Base-by-base conservation (phyloP, 306 rosid genomes). In the Dalbergia cultrata region DNA sequence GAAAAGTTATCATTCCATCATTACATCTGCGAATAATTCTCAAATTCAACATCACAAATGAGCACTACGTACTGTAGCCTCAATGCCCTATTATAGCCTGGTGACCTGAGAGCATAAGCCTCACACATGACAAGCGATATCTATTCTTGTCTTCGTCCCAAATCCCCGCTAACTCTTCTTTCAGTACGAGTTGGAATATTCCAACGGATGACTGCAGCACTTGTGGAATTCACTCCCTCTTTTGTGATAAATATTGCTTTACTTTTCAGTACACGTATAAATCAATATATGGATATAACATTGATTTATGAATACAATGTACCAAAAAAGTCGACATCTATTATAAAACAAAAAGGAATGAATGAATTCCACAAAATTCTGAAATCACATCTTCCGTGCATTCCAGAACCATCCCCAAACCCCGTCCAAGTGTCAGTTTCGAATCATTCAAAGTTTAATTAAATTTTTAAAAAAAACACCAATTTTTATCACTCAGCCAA, bases 131-230 rank as follows among this genome's bases (percentile, higher is more conserved):
- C 54, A 49, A 4, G 54, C 54, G 16, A 13, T 49, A 13, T 49
- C 9, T 12, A 4, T 49, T 49, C 16, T 49, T 49, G 59, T 70
- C 71, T 59, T 67, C 0, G 16, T 53, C 54, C 18, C 52, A 10
- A 22, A 41, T 44, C n/a, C 47, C 39, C 19, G 45, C 50, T 3
- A 71, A 52, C n/a, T 16, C 57, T 52, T 49, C 26, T 53, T 70
- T 61, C n/a, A 71, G 44, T 9, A 6, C 8, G 18, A 61, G 34
- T 37, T 50, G 41, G 65, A 75, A 75, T 75, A 37, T 82, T 68
- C 77, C 69, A 35, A n/a, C 64, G 2, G 10, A 14, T 13, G 33
- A 57, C 21, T 43, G 19, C 33, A 62, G 26, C 57, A 50, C 41
- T 13, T 14, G 21, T 11, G 21, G 26, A n/a, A 26, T 61, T 31